Percentiles rank a stretch among this genome's conserved stretches.
These are phyloP conservation scores for Lasiodiplodia sp. DNA, from an alignment of 2,329 filamentous ascomycete genomes.

Conservation along the genomic window DNA sequence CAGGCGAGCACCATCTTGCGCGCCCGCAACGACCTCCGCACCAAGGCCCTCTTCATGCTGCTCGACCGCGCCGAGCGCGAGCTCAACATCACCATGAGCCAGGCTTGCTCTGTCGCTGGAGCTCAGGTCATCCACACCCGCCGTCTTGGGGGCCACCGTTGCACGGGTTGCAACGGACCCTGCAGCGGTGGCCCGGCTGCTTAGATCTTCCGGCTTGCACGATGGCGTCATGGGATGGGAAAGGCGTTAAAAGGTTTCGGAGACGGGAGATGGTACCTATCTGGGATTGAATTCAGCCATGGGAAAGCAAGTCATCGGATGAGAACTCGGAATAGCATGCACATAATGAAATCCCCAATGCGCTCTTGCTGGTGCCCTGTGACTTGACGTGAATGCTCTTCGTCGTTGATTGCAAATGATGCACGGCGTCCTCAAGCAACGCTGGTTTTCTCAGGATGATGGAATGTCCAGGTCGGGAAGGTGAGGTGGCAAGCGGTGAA, in stretches of 20 bases:
- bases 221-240: neutral
- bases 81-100: constrained; percentile 15
- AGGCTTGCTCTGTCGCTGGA: neutral
- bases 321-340: neutral
- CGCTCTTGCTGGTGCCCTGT: too few relatives aligned
- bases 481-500: too few relatives aligned
- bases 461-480: too few relatives aligned
- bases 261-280: neutral
- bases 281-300: neutral
- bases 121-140: neutral
- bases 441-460: too few relatives aligned
- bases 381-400: too few relatives aligned
- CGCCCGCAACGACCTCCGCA: constrained; percentile 3
- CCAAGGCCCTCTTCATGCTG: constrained; percentile 8
- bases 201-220: neutral
- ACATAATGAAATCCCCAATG: neutral
- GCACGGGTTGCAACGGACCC: neutral
- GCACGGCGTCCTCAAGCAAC: too few relatives aligned
- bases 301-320: neutral
- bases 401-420: too few relatives aligned
- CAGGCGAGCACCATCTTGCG: neutral
- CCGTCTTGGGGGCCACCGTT: constrained; percentile 6
- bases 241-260: neutral
- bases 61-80: constrained; percentile 21
- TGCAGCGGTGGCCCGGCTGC: neutral